These are phyloP conservation scores for Zasmidium citrigriseum DNA, from an alignment of 2,329 filamentous ascomycete species.

Conservation along the genomic window DNA sequence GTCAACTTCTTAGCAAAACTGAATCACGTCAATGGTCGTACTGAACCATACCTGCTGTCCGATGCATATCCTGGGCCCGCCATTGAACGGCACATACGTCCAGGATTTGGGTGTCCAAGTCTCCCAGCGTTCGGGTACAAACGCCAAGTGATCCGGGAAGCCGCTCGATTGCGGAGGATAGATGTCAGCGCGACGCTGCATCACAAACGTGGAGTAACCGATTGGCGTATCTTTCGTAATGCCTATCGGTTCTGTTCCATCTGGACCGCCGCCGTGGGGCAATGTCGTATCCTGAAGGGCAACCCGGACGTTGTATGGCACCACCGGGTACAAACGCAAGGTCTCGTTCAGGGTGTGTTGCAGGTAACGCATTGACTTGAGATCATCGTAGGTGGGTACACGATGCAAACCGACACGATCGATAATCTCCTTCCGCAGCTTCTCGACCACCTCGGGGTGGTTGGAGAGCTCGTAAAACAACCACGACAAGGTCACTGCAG, in stretches of 20 bases:
- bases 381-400: constrained; percentile 69
- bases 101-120: constrained; percentile 51
- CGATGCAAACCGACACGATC: constrained; percentile 63
- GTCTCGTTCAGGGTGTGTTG: constrained; percentile 44
- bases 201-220: constrained; percentile 49
- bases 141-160: constrained; percentile 44
- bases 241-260: constrained; percentile 48
- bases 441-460: constrained; percentile 66
- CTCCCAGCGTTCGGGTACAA: constrained; percentile 54
- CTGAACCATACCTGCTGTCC: constrained; percentile 49
- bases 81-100: constrained; percentile 50
- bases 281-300: constrained; percentile 51
- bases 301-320: constrained; percentile 52
- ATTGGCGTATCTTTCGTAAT: constrained; percentile 45
- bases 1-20: constrained; percentile 46
- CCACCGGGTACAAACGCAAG: constrained; percentile 52
- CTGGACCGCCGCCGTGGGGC: constrained; percentile 49
- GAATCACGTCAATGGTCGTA: neutral
- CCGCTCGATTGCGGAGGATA: constrained; percentile 43
- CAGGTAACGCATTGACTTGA: constrained; percentile 87
- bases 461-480: constrained; percentile 77
- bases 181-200: constrained; percentile 53
- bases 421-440: constrained; percentile 73
- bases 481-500: constrained; percentile 79
- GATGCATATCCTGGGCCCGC: constrained; percentile 45